Evolutionary conservation across 495 filamentous ascomycete species (phyloP), one percentile per base, ranked within the genome.

Genomic region (Podospora sp.): DNA sequence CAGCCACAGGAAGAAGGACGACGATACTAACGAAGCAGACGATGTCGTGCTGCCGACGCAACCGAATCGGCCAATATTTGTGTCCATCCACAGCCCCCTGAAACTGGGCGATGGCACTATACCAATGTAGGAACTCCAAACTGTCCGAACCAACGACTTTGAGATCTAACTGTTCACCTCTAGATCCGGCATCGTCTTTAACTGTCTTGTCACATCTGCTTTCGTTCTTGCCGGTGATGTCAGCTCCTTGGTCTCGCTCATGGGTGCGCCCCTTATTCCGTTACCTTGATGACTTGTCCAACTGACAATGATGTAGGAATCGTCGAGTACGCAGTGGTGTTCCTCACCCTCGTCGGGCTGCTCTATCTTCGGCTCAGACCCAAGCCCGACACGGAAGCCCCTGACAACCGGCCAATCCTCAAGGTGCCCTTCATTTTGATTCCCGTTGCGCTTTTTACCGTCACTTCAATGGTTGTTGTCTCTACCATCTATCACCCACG

Each of bases 261-360:
- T 65, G 63, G 63, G 63, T 65, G 35, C 8, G 46, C 24, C 0
- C 36, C 33, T 16, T 22, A 49, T 4, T n/a, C 22, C 16, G 24
- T 29, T 2, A n/a, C 11, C 6, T 16, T 62, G 12, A 29, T 7
- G 59, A 16, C 59, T 46, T 5, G 59, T 24, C 22, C n/a, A 53
- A 63, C 25, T 29, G 12, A 63, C 61, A 3, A 22, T 14, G n/a
- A 35, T 18, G 16, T 27, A 65, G 63, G 63, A 1, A 65, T 65
- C 33, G 46, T 65, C 63, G 63, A 65, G 33, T 65, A 65, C 33
- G 20, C 63, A 18, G 63, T 65, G 14, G 63, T 65, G 18, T 58
- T 65, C 12, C 29, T 65, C 9, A 65, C 51, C 12, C 52, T 65
- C 27, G 20, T 65, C 11, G 63, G 63, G 3, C 52, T 65, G 20